These are phyloP conservation scores for Monosporascus ibericus DNA, from an alignment of 2,329 filamentous ascomycete genomes.

Conservation along the genomic window DNA sequence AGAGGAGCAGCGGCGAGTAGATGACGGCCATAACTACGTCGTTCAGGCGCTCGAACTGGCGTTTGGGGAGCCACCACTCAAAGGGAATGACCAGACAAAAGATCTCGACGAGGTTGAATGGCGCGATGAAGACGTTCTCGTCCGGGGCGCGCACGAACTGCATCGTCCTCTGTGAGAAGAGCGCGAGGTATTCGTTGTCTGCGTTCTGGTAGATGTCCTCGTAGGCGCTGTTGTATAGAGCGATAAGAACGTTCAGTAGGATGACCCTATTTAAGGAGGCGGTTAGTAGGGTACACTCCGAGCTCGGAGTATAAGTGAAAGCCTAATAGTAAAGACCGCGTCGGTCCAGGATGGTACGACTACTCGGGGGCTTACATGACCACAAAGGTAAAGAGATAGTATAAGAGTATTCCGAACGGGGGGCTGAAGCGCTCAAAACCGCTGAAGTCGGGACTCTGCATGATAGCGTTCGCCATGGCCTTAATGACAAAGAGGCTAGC, in stretches of 20 bases:
- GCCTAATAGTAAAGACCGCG: too few species aligned
- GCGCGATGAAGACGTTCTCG: slow-evolving; percentile 96
- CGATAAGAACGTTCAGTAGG: slow-evolving; percentile 91
- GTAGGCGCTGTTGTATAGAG: slow-evolving; percentile 94
- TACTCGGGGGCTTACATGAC: slow-evolving; percentile 61
- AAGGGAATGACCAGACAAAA: slow-evolving; percentile 71
- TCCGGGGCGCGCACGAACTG: slow-evolving; percentile 95
- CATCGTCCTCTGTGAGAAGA: slow-evolving; percentile 92
- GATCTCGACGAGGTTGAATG: slow-evolving; percentile 90
- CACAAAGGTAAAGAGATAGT: slow-evolving; percentile 96
- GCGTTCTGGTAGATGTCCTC: slow-evolving; percentile 92
- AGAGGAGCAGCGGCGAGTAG: slow-evolving; percentile 76
- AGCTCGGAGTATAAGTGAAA: too few species aligned
- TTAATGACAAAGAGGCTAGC: slow-evolving; percentile 71
- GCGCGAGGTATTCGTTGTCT: slow-evolving; percentile 88
- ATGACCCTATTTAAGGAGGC: slow-evolving; percentile 40
- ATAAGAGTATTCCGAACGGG: slow-evolving; percentile 89
- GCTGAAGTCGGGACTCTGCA: slow-evolving; percentile 84
- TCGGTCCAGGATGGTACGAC: too few species aligned
- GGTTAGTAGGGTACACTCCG: background rate
- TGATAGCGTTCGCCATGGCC: slow-evolving; percentile 82
- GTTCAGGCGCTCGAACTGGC: slow-evolving; percentile 73
- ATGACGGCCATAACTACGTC: slow-evolving; percentile 80
- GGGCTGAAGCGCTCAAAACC: slow-evolving; percentile 87
- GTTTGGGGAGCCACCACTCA: slow-evolving; percentile 89